Conservation (phyloP, 2,329 filamentous ascomycete genomes). For the Proliferodiscus dingleyae region DNA sequence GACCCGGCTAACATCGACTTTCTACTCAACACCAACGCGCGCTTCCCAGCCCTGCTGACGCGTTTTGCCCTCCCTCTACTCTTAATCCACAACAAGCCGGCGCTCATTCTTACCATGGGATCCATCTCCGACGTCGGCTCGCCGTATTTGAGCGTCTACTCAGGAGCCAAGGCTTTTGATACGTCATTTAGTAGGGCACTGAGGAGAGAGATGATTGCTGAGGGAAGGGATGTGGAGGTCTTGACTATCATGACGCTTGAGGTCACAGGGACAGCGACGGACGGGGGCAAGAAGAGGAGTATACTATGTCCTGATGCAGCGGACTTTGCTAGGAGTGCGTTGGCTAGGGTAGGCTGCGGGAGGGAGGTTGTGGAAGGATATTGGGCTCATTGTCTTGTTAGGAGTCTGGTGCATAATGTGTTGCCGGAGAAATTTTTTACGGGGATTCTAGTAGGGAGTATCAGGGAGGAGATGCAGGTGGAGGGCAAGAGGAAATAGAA, state of each 20-base stretch:
- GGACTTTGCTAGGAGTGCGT: slow-evolving; percentile 29
- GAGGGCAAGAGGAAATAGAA: slow-evolving; percentile 6
- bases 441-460: slow-evolving; percentile 2
- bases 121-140: slow-evolving; percentile 41
- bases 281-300: slow-evolving; percentile 21
- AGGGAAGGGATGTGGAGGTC: slow-evolving; percentile 36
- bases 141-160: slow-evolving; percentile 44
- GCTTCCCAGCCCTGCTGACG: slow-evolving; percentile 47
- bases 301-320: slow-evolving; percentile 30
- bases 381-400: slow-evolving; percentile 8
- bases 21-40: slow-evolving; percentile 43
- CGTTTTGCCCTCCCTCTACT: slow-evolving; percentile 42
- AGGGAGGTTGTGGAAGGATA: slow-evolving; percentile 13
- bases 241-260: slow-evolving; percentile 34
- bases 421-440: slow-evolving; percentile 5
- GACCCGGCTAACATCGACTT: slow-evolving; percentile 35
- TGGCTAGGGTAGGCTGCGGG: slow-evolving; percentile 35
- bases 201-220: slow-evolving; percentile 37
- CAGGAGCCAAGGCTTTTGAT: slow-evolving; percentile 42
- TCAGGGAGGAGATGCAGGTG: slow-evolving; percentile 10
- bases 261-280: slow-evolving; percentile 23
- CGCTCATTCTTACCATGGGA: slow-evolving; percentile 47
- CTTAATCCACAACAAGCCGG: slow-evolving; percentile 35
- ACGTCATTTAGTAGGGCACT: slow-evolving; percentile 37
- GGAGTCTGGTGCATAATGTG: slow-evolving; percentile 2